These are phyloP conservation scores for Platanthera zijinensis DNA, from an alignment of 106 monocot species.

Conservation along the genomic window DNA sequence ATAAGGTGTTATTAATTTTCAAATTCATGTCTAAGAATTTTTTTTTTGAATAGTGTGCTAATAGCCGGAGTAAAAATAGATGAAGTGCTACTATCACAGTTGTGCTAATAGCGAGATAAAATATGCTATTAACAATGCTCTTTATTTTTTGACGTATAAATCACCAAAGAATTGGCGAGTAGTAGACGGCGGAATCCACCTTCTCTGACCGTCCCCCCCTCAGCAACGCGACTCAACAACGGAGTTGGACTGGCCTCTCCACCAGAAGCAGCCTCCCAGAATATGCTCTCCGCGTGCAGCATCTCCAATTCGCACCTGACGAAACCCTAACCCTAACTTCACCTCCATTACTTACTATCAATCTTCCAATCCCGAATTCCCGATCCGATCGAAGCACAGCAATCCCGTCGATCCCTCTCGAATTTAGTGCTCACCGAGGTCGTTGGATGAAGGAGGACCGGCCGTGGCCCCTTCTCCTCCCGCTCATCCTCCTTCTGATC, in stretches of 20 bases:
- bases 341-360: no score
- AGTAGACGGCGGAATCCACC: neutral
- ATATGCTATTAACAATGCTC: no score
- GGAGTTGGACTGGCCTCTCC: neutral
- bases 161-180: no score
- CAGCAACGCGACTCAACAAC: neutral
- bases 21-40: no score
- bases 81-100: no score
- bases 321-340: conserved; percentile 13
- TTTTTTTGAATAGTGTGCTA: no score
- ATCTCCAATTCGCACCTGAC: neutral
- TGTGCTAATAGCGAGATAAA: no score
- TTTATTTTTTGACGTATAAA: no score
- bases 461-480: neutral
- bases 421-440: neutral
- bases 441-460: conserved; percentile 23
- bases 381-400: neutral
- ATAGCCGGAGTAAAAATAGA: no score
- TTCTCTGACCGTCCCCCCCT: neutral
- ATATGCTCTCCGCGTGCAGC: neutral
- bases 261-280: neutral
- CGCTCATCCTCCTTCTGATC: conserved; percentile 14
- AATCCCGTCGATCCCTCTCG: neutral
- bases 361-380: neutral
- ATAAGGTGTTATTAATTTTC: no score